phyloP scores from a whole-genome alignment of 176 grass and related monocot species.

The sorghum (Sorghum bicolor) region DNA sequence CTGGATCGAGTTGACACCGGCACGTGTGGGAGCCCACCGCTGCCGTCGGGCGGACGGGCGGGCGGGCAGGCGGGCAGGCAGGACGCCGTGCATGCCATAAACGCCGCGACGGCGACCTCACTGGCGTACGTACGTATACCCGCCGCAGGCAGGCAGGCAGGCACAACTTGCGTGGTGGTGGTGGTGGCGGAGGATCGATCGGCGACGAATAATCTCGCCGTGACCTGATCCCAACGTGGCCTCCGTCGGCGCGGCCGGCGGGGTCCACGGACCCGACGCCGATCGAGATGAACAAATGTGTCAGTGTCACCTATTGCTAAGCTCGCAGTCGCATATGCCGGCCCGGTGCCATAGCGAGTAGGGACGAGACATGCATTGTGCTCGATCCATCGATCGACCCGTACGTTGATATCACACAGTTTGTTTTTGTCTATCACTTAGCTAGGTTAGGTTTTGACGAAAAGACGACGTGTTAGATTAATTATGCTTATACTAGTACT shows the following conservation, averaged over 20 bases:
- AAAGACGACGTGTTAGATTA: background rate
- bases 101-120: slow-evolving; percentile 51
- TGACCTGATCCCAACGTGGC: slow-evolving; percentile 6
- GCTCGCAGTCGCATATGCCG: too few species aligned
- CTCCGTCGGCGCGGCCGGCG: background rate
- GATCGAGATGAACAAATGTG: background rate
- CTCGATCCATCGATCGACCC: too few species aligned
- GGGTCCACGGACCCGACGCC: background rate
- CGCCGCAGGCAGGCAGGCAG: background rate
- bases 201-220: too few species aligned
- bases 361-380: too few species aligned
- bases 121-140: background rate
- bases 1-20: background rate
- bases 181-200: background rate
- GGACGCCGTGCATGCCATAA: slow-evolving; percentile 27
- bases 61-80: background rate
- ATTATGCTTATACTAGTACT: background rate
- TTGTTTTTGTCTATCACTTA: too few species aligned
- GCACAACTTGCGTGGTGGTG: background rate
- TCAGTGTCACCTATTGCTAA: too few species aligned
- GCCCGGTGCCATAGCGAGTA: too few species aligned
- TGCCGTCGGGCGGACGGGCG: background rate
- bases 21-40: slow-evolving; percentile 26
- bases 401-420: too few species aligned
- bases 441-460: background rate